Evolutionary conservation across 2,329 filamentous ascomycete species (phyloP).

Genomic region (Penicillium sumatraense): DNA sequence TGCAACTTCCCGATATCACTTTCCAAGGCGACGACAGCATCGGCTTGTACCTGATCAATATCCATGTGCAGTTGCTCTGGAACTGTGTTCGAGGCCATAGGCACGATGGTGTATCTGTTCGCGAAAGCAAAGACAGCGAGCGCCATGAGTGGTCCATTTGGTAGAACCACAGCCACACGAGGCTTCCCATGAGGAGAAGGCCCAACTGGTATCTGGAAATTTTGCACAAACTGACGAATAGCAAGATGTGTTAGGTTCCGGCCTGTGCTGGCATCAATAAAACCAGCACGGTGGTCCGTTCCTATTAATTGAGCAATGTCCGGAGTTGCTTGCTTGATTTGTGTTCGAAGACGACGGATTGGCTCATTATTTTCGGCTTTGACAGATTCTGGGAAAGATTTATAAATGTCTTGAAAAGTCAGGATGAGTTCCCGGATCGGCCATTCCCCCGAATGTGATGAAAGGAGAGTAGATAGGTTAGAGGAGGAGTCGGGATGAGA

Average conservation of each 20-base stretch:
- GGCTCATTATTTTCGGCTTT: slow-evolving; percentile 19
- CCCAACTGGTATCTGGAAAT: slow-evolving; percentile 24
- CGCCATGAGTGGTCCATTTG: slow-evolving; percentile 60
- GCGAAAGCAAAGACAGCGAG: slow-evolving; percentile 55
- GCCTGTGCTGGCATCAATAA: slow-evolving; percentile 20
- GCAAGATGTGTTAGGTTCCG: slow-evolving; percentile 21
- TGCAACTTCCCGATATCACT: slow-evolving; percentile 25
- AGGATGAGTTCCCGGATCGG: slow-evolving; percentile 13
- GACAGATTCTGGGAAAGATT: slow-evolving; percentile 16
- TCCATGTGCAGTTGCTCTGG: slow-evolving; percentile 58
- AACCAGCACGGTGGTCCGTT: slow-evolving; percentile 16
- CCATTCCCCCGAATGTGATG: slow-evolving; percentile 16
- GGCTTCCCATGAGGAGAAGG: slow-evolving; percentile 39
- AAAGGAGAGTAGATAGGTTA: slow-evolving; percentile 18
- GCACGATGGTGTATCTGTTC: slow-evolving; percentile 57
- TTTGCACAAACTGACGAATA: slow-evolving; percentile 23
- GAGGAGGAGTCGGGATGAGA: slow-evolving; percentile 13
- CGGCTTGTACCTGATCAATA: slow-evolving; percentile 53
- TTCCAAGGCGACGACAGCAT: slow-evolving; percentile 52
- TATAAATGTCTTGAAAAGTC: slow-evolving; percentile 21
- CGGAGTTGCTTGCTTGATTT: slow-evolving; percentile 17
- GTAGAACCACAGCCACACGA: slow-evolving; percentile 56
- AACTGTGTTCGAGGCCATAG: slow-evolving; percentile 56
- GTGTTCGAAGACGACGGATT: slow-evolving; percentile 8
- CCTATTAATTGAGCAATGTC: slow-evolving; percentile 15